Evolutionary conservation across 345 rosid species (phyloP).

Genomic region (Garcia nutans): DNA sequence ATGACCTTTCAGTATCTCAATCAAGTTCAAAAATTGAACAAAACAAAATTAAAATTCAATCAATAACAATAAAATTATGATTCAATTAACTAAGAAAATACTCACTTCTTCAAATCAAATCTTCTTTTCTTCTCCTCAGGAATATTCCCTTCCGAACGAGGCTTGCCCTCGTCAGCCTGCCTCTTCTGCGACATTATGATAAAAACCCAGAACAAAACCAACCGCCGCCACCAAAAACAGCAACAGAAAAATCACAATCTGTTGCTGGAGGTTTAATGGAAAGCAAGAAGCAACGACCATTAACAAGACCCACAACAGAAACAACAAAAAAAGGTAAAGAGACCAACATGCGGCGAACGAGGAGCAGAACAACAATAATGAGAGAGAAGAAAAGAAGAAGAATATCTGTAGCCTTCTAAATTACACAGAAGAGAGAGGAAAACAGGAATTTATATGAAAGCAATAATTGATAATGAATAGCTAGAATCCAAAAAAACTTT

Average conservation of each 20-base stretch:
- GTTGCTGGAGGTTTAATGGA: conserved; percentile 2
- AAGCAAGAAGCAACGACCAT: conserved; percentile 7
- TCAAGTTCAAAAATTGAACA: background rate
- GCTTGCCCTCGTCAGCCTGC: conserved; percentile 68
- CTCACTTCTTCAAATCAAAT: conserved; percentile 54
- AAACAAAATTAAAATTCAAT: conserved; percentile 12
- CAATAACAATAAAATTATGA: background rate
- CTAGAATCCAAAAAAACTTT: conserved; percentile 28
- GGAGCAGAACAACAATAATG: background rate
- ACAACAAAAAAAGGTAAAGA: conserved; percentile 18
- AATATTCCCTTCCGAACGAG: conserved; percentile 44
- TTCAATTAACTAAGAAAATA: background rate
- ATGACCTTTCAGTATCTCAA: background rate
- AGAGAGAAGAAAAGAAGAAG: background rate
- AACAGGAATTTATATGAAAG: background rate
- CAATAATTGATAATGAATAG: conserved; percentile 18
- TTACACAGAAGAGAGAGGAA: background rate
- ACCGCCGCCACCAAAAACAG: background rate
- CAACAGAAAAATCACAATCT: conserved; percentile 9
- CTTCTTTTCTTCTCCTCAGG: conserved; percentile 75
- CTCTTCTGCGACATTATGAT: conserved; percentile 81
- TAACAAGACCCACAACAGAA: background rate
- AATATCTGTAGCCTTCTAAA: background rate
- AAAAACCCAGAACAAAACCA: background rate
- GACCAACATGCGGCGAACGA: conserved; percentile 34